Base-by-base conservation (phyloP, 257 asterid species). In the Nemophila menziesii region DNA sequence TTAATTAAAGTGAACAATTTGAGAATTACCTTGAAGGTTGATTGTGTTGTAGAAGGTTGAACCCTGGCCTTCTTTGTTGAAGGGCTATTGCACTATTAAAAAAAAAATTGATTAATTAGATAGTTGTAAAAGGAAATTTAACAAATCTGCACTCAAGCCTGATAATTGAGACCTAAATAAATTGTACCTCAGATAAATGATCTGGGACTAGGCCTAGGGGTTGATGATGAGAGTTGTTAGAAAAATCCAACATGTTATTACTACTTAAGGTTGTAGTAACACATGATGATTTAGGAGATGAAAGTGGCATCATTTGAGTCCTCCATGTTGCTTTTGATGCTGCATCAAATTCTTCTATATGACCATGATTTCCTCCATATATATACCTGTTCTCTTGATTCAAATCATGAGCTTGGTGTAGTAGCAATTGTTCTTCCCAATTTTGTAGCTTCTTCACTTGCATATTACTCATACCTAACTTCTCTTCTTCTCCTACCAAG, bases 51-150 rank as follows among this genome's bases (percentile, higher is more conserved):
- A 29, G 36, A 62, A 43, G 74, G 59, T 66, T 77, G 93, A 74
- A 68, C 66, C 69, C 80, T 80, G 14, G 90, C 68, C 56, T 68
- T 84, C 80, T 84, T 84, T 11, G 67, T 65, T 26, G 47, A 74
- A 1, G 49, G 59, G 66, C 90, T 79, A 43, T 82, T 74, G 57
- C 89, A 69, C 92, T 79, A 49, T 46, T 51, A 5, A 18, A 39
- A 46, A 29, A 22, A 4, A 41, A 5, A 41, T n/a, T n/a, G 17
- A 7, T 20, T 23, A n/a, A n/a, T n/a, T 5, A 23, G 16, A 44
- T 48, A 33, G 21, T 45, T 26, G 39, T 2, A 20, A 6, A 23
- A 29, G 20, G 12, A 29, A 10, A 29, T 29, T 2, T 29, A 7
- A 7, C 36, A 29, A 7, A 29, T 29, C 8, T 5, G 12, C 7